A percentile compares a stretch with the other conserved stretches of the same genome.
phyloP scores from a whole-genome alignment of 2,329 filamentous ascomycete species.

The Pezicula radicicola region DNA sequence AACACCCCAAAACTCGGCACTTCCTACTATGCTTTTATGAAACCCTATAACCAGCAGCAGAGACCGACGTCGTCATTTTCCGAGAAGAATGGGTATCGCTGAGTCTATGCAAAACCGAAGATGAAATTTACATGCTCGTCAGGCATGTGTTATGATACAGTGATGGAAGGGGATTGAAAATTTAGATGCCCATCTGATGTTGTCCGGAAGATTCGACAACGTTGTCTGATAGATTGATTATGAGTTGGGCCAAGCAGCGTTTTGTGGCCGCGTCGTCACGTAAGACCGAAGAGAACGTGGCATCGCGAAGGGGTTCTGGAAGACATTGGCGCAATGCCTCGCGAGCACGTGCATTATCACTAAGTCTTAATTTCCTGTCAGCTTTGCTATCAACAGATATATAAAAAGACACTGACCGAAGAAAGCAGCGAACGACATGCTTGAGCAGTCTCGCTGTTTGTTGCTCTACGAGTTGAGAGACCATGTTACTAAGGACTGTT shows the following conservation, averaged over 20 bases:
- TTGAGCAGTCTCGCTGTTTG: slow-evolving; percentile 95
- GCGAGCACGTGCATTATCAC: slow-evolving; percentile 91
- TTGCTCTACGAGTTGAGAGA: slow-evolving; percentile 93
- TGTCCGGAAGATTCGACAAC: slow-evolving; percentile 46
- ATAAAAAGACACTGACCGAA: slow-evolving; percentile 61
- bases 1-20: slow-evolving; percentile 19
- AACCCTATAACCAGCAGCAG: slow-evolving; percentile 20
- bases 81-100: slow-evolving; percentile 30
- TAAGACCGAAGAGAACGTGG: slow-evolving; percentile 93
- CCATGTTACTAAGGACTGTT: slow-evolving; percentile 98
- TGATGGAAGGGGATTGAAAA: slow-evolving; percentile 2
- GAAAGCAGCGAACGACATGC: slow-evolving; percentile 95
- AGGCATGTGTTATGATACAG: slow-evolving; percentile 26
- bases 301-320: slow-evolving; percentile 96
- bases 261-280: slow-evolving; percentile 97
- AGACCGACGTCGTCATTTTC: slow-evolving; percentile 19
- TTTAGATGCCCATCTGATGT: slow-evolving; percentile 27
- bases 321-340: slow-evolving; percentile 95
- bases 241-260: slow-evolving; percentile 91
- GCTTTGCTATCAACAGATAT: neutral
- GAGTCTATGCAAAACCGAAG: slow-evolving; percentile 30
- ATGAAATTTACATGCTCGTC: slow-evolving; percentile 19
- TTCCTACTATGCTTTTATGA: slow-evolving; percentile 25
- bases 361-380: slow-evolving; percentile 56
- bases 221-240: slow-evolving; percentile 94